Evolutionary conservation across 2,329 filamentous ascomycete species (phyloP), one percentile per base, ranked within the genome.

Genomic region (Podosphaera leucotricha): DNA sequence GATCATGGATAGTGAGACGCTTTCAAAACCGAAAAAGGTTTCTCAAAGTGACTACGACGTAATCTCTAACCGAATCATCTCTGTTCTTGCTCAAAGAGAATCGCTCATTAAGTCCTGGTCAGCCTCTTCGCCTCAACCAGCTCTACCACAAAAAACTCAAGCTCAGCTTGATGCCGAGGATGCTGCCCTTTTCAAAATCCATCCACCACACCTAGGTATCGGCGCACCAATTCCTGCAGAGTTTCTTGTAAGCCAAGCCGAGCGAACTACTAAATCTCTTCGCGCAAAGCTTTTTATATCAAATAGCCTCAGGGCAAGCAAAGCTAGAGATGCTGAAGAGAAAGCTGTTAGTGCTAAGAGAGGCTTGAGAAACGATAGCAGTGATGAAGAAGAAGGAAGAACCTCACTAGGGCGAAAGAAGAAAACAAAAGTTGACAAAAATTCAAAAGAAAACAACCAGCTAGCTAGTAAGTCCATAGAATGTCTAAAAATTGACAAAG

Each of bases 361-460:
- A n/a, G 51, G 43, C 11, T 43, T 53, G 41, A 19, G 16, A 38
- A 18, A 43, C 21, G 54, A 58, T 33, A 57, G 52, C 35, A 60
- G 58, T 42, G 58, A 60, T 46, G 59, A 61, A 26, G 58, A 59
- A 19, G 54, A 54, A 41, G 57, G 59, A 2, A 50, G 59, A 39
- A 57, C 57, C 43, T 49, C 49, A 10, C 7, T 45, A 15, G 43
- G 38, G 24, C 40, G 22, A 24, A 28, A 19, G 13, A 45, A 41
- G 30, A 45, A 37, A 16, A n/a, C 15, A 21, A 45, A 41, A 21
- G 13, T n/a, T 10, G 37, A 41, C 22, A 7, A 2, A 6, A 36
- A 24, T 19, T 36, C 28, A 33, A 18, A 35, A 35, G 24, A 35
- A 8, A 19, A 36, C 30, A 37, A 28, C 33, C 6, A 7, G 16